Evolutionary conservation across 176 grass and related monocot species (phyloP), one percentile per base, ranked within the genome.

Genomic region (Avena insularis): DNA sequence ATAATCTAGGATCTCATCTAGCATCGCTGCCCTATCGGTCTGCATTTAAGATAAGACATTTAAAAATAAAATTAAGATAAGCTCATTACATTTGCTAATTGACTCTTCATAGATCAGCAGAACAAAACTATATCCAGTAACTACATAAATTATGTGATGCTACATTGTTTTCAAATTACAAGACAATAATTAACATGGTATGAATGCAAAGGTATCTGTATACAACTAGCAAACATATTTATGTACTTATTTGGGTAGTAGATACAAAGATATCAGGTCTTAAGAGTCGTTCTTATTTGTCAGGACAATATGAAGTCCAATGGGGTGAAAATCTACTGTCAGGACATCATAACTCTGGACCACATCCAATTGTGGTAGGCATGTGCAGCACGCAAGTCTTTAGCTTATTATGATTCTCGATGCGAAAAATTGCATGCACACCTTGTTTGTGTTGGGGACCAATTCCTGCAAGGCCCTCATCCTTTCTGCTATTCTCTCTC

Each of bases 361-460:
- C 53, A 88, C 85, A 82, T 88, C 47, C 62, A 82, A 35, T 77
- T 82, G 35, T 78, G 86, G 78, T 27, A 87, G 58, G 21, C 86
- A 88, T 86, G 83, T 91, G 82, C 88, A 82, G 70, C 47, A 56
- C 51, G 67, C 16, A 80, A 54, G 82, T 78, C 78, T 56, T 78
- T 33, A 71, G 71, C 54, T 54, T 78, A 85, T 85, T 77, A 83
- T 71, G 64, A 67, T 67, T 16, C 64, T 67, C 14, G 63, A 33
- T 66, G 63, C 27, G 40, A 89, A 79, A 75, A 71, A 81, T 63
- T 58, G 48, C 12, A 88, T 86, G 66, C 50, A 66, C 31, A 98
- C 96, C 96, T 98, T 98, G 87, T 96, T 98, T 79, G 96, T 98
- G 86, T 96, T 98, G 80, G 96, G 96, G 79, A 98, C 96, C 91